Evolutionary conservation across 2,329 filamentous ascomycete species (phyloP).

Genomic region (Colletotrichum kahawae): DNA sequence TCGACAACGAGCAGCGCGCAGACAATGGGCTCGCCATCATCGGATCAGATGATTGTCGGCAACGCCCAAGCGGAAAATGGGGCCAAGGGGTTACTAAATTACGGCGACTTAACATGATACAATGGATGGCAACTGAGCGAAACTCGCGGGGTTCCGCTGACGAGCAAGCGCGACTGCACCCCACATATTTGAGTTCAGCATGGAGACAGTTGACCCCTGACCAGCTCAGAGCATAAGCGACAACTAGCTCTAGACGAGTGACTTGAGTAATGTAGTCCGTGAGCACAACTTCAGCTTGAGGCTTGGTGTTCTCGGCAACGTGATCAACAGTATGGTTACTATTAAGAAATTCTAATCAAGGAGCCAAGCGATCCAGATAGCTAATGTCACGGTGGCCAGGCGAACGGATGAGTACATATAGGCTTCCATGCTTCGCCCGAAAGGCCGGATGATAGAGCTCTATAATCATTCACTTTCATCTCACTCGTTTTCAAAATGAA

Average conservation of each 20-base stretch:
- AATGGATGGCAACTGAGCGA: not conserved
- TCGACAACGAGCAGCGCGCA: not conserved
- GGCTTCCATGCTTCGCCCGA: not conserved
- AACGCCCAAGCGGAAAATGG: not conserved
- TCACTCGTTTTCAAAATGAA: not conserved
- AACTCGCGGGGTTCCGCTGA: not conserved
- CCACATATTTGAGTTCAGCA: not conserved
- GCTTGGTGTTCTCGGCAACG: not conserved
- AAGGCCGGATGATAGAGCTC: not conserved
- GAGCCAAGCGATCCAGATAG: not conserved
- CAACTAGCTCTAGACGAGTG: not conserved
- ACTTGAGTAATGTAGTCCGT: not conserved
- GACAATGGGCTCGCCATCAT: not conserved
- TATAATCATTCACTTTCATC: not conserved
- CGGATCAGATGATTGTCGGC: not conserved
- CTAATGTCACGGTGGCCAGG: not conserved
- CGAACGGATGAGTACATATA: not conserved
- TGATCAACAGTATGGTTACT: not conserved
- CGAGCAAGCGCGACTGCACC: not conserved
- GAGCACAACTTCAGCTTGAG: not conserved
- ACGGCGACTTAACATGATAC: not conserved
- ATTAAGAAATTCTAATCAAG: not conserved
- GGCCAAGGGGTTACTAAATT: not conserved
- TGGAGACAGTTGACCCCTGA: not conserved
- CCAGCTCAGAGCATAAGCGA: not conserved